Evolutionary conservation across 345 rosid species (phyloP).

Genomic region (Corymbia maculata): DNA sequence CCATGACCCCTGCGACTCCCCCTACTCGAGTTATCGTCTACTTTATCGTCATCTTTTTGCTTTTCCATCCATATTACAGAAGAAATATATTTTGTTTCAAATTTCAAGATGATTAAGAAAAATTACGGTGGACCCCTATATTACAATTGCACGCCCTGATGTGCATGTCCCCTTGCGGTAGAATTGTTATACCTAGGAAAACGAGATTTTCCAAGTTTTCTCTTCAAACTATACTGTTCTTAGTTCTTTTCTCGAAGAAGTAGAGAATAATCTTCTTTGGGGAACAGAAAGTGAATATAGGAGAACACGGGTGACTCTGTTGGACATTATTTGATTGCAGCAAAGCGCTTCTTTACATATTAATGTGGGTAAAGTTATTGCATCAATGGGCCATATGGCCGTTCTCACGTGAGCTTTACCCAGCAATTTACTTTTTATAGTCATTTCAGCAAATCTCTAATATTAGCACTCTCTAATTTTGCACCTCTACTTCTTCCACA

Average conservation of each 20-base stretch:
- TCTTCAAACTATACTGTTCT: no score
- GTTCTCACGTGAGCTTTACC: background rate
- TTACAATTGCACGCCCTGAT: background rate
- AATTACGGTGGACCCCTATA: background rate
- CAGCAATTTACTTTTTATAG: background rate
- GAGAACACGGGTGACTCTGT: no score
- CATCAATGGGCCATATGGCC: background rate
- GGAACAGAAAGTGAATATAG: no score
- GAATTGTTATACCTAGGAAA: no score
- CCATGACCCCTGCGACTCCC: background rate
- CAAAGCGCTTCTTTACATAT: background rate
- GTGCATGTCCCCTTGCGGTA: background rate
- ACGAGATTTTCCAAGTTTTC: background rate
- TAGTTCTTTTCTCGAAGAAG: no score
- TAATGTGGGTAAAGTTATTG: background rate
- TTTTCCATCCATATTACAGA: background rate
- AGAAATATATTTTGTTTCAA: background rate
- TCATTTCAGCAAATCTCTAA: background rate
- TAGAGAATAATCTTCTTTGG: no score
- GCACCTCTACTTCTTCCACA: background rate
- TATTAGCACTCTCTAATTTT: background rate
- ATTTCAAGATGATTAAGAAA: background rate
- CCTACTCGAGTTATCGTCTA: background rate
- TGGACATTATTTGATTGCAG: no score
- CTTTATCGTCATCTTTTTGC: background rate